Conservation (phyloP, 352 stramenopile species). For the Plasmopara halstedii region DNA sequence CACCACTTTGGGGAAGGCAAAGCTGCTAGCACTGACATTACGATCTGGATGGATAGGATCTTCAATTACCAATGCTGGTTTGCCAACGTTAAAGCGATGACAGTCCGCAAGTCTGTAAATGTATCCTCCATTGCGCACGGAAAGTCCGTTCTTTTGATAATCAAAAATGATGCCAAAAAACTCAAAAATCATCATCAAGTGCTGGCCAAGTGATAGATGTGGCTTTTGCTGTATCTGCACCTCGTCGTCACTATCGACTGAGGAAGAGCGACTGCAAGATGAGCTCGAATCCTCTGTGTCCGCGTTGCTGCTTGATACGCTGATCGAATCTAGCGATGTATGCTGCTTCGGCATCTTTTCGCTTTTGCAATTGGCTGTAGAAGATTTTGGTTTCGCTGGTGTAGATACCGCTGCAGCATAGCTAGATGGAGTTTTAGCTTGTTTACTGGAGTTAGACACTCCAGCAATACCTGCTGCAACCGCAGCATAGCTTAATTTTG, state of each 20-base stretch:
- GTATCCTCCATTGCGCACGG: conserved; percentile 79
- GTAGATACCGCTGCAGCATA: conserved; percentile 64
- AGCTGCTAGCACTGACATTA: conserved; percentile 84
- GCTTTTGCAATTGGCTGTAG: conserved; percentile 11
- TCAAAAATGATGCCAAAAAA: conserved; percentile 84
- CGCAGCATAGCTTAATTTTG: conserved; percentile 62
- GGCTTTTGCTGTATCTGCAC: conserved; percentile 1
- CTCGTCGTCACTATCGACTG: conserved; percentile 51
- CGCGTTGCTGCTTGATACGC: conserved; percentile 68
- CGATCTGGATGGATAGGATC: conserved; percentile 83
- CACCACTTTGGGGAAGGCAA: conserved; percentile 79
- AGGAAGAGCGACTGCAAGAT: conserved; percentile 38
- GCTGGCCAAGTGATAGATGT: conserved; percentile 51
- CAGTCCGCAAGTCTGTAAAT: conserved; percentile 73
- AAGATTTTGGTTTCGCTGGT: conserved; percentile 8
- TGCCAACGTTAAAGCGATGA: conserved; percentile 34
- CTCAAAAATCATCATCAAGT: conserved; percentile 74
- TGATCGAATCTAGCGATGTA: conserved; percentile 38
- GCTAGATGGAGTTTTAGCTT: conserved; percentile 31
- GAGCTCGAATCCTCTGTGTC: conserved; percentile 74
- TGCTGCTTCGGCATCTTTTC: conserved; percentile 4
- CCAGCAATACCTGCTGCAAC: conserved; percentile 62
- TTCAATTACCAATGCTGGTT: conserved; percentile 79
- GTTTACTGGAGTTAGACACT: conserved; percentile 18
- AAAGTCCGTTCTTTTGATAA: conserved; percentile 76